phyloP scores from a whole-genome alignment of 257 asterid genomes.

The Nicotiana otophora region DNA sequence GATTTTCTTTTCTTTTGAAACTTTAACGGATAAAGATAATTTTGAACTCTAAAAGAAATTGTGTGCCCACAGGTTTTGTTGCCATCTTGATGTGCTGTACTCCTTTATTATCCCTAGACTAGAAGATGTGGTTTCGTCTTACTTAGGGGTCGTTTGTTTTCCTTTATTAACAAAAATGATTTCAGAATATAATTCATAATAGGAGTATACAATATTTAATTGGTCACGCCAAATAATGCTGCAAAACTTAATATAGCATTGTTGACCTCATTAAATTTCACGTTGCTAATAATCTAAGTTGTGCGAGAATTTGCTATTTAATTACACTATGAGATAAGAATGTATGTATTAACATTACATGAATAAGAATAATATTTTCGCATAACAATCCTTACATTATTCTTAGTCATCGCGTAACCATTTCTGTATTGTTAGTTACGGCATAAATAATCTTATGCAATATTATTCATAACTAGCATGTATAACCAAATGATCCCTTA shows the following conservation, averaged over 20 bases:
- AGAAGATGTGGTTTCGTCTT: neutral
- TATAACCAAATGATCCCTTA: neutral
- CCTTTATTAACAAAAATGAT: neutral
- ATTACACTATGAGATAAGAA: too few relatives aligned
- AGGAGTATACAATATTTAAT: too few relatives aligned
- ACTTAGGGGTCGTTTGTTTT: neutral
- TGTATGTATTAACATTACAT: too few relatives aligned
- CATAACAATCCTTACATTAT: too few relatives aligned
- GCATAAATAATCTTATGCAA: too few relatives aligned
- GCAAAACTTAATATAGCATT: too few relatives aligned
- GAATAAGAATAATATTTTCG: too few relatives aligned
- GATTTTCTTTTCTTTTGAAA: neutral
- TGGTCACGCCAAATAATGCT: neutral
- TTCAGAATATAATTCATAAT: neutral
- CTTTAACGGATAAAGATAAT: neutral
- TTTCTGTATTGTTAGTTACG: too few relatives aligned
- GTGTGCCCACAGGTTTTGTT: neutral
- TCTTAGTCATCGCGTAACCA: neutral
- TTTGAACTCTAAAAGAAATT: neutral
- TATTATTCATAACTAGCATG: neutral
- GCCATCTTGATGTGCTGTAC: neutral
- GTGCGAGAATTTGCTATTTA: neutral
- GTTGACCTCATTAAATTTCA: neutral
- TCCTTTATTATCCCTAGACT: neutral
- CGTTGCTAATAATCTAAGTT: neutral